Conservation (phyloP, 768 basidiomycete genomes). For the Pisolithus orientalis region DNA sequence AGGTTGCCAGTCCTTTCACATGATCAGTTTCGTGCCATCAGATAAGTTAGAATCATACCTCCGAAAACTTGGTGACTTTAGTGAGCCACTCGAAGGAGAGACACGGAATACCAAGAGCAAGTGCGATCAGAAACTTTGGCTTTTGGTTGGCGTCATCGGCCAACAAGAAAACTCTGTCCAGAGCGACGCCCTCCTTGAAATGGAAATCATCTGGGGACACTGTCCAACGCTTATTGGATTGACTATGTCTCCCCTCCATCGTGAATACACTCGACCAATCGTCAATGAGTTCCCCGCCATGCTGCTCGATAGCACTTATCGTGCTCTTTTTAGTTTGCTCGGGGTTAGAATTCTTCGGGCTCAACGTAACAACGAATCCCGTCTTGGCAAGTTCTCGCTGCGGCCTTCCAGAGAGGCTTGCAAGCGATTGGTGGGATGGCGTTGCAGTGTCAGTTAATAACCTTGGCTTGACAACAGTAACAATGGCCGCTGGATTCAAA, state of each 20-base stretch:
- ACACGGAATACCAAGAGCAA: slow-evolving; percentile 85
- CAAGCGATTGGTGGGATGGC: slow-evolving; percentile 42
- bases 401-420: slow-evolving; percentile 29
- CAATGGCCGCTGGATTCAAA: slow-evolving; percentile 37
- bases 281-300: slow-evolving; percentile 55
- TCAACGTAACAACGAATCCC: slow-evolving; percentile 56
- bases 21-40: slow-evolving; percentile 4
- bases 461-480: slow-evolving; percentile 35
- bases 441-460: slow-evolving; percentile 34
- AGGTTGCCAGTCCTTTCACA: slow-evolving; percentile 49
- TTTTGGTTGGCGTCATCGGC: slow-evolving; percentile 64
- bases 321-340: slow-evolving; percentile 38
- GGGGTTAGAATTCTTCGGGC: slow-evolving; percentile 29
- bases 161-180: slow-evolving; percentile 54
- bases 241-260: slow-evolving; percentile 46
- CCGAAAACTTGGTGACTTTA: slow-evolving; percentile 25
- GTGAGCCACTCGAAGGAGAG: slow-evolving; percentile 49
- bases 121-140: slow-evolving; percentile 73
- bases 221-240: slow-evolving; percentile 46
- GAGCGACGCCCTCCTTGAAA: slow-evolving; percentile 32
- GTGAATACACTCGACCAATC: slow-evolving; percentile 53
- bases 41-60: slow-evolving; percentile 12
- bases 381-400: slow-evolving; percentile 40
- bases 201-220: slow-evolving; percentile 42
- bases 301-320: slow-evolving; percentile 36